Conservation (phyloP, 768 basidiomycete species). For the Austroboletus eburneus region DNA sequence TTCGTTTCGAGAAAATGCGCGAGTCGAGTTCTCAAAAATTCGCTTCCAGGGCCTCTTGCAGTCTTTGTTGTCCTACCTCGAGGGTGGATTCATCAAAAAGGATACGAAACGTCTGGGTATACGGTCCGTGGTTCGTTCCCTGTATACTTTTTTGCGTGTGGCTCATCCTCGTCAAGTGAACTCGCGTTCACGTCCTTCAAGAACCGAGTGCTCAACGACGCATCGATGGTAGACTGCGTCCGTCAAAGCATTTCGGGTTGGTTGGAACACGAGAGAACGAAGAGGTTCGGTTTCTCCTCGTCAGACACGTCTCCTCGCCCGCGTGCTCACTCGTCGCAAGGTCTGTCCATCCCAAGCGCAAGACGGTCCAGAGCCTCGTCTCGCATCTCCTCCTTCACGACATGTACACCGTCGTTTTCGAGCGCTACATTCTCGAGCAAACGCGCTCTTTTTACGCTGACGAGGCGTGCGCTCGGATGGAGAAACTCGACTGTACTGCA, state of each 20-base stretch:
- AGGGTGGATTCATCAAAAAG: constrained; percentile 56
- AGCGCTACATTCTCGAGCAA: constrained; percentile 47
- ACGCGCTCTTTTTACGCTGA: constrained; percentile 50
- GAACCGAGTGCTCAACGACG: constrained; percentile 47
- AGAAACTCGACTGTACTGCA: constrained; percentile 35
- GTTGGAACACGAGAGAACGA: constrained; percentile 51
- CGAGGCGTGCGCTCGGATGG: constrained; percentile 43
- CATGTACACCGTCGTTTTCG: constrained; percentile 53
- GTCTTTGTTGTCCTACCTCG: constrained; percentile 67
- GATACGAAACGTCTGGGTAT: constrained; percentile 38
- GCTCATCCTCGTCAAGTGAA: too few relatives aligned
- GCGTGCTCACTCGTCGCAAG: constrained; percentile 22
- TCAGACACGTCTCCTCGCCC: neutral
- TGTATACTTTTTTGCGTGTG: neutral
- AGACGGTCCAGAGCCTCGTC: constrained; percentile 47
- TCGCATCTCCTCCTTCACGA: constrained; percentile 52
- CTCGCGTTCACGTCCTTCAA: constrained; percentile 57
- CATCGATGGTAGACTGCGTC: constrained; percentile 40
- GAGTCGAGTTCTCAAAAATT: neutral
- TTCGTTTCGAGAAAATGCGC: neutral
- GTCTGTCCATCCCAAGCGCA: constrained; percentile 36
- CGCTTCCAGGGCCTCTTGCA: constrained; percentile 37
- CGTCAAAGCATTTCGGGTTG: constrained; percentile 45
- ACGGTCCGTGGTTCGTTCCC: constrained; percentile 35
- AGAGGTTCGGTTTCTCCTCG: constrained; percentile 20